Evolutionary conservation across 1,139 yeast species (phyloP), one percentile per base, ranked within the genome.

Genomic region (Suhomyces wounanorum): DNA sequence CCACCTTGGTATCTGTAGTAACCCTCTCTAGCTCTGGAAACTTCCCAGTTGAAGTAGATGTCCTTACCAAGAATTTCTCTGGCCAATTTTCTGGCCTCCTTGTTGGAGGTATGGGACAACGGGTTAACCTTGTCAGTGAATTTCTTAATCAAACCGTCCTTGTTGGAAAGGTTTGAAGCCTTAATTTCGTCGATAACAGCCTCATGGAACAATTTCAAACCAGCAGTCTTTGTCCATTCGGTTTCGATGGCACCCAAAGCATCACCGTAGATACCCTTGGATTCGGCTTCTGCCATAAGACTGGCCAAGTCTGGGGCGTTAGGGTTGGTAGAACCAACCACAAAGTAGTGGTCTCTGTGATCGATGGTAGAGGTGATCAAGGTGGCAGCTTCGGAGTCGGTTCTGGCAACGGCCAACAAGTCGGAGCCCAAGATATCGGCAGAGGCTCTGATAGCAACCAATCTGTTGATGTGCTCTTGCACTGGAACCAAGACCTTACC

Each of bases 401-500:
- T 91, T 79, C 99, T 85, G 52, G 97, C 97, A 65, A 92, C 96
- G 58, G 87, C 83, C 60, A 92, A 75, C 65, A 92, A 80, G 65
- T 91, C 92, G 47, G 91, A 82, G 49, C 96, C 95, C 74, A 90
- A 85, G 57, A 91, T 87, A 74, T 92, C 99, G 52, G 98, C 97
- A 62, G 96, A 85, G 55, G 97, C 94, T 74, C 99, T 87, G 66
- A 92, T 89, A 51, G 97, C 96, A 60, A 90, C 87, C 69, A 92
- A 79, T 72, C 98, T 84, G 77, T 89, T 89, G 70, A 92, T 88
- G 75, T 92, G 98, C 76, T 94, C 98, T 75, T 90, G 96, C 55
- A 91, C 95, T 55, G 99, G 99, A 55, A 92, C 97, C 63, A 92
- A 84, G 54, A 95, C 97, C 75, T 95, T 91, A 63, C 99, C 99